These are phyloP conservation scores for Coemansia sp. DNA, from an alignment of 192 early-diverging fungal genomes.

Conservation along the genomic window DNA sequence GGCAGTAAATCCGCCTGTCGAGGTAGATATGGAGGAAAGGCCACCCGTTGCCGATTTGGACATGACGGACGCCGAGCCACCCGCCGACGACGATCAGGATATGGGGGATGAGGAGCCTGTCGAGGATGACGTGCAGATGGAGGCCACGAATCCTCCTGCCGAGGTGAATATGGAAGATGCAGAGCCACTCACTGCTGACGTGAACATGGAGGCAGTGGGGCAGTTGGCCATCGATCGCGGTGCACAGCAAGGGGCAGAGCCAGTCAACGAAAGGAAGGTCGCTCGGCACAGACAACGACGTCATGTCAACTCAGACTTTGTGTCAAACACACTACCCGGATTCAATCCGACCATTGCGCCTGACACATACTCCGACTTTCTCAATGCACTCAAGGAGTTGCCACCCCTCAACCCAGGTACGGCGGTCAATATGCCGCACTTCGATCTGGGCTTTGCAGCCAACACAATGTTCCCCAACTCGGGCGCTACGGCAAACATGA, in stretches of 20 bases:
- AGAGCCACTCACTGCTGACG: neutral
- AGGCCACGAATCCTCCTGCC: neutral
- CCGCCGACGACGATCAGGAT: no score
- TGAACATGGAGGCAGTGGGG: neutral
- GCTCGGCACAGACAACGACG: neutral
- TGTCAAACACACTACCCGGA: neutral
- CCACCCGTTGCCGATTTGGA: neutral
- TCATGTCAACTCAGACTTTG: neutral
- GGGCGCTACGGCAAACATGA: no score
- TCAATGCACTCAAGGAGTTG: neutral
- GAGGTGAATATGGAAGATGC: neutral
- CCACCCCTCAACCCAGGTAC: neutral
- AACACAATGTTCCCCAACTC: neutral
- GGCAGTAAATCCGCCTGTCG: no score
- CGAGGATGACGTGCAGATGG: neutral
- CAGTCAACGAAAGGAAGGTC: neutral
- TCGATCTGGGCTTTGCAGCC: neutral
- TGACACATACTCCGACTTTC: neutral
- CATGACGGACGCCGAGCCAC: neutral
- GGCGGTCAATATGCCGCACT: neutral
- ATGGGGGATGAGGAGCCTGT: no score
- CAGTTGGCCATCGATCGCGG: no score
- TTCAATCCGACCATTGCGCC: neutral
- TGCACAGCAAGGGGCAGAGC: neutral
- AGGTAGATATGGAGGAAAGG: no score